Percentiles rank a stretch among this genome's conserved stretches.
These are phyloP conservation scores for Lophiotrema nucula DNA, from an alignment of 495 filamentous ascomycete species.

Conservation along the genomic window DNA sequence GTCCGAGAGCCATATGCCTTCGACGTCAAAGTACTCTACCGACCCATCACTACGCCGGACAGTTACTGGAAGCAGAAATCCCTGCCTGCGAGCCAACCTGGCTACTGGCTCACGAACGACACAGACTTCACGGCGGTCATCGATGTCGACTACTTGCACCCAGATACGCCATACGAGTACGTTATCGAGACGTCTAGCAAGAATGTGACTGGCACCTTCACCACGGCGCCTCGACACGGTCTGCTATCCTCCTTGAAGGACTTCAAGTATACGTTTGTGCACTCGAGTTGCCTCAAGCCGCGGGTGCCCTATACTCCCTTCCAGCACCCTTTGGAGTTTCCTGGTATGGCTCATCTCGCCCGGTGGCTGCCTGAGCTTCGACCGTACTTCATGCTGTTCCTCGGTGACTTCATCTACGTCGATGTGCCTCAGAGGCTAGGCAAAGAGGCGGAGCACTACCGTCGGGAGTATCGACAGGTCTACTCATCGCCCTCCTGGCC, in stretches of 20 bases:
- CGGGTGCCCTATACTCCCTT: constrained; percentile 84
- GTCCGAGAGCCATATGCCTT: constrained; percentile 75
- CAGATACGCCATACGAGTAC: constrained; percentile 74
- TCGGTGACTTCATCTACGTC: constrained; percentile 98
- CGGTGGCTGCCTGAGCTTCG: constrained; percentile 61
- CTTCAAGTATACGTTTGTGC: constrained; percentile 78
- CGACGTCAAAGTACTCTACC: constrained; percentile 68
- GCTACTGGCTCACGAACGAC: constrained; percentile 60
- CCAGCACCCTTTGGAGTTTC: constrained; percentile 76
- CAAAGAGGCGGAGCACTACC: constrained; percentile 68
- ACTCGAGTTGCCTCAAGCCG: constrained; percentile 86
- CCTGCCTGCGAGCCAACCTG: constrained; percentile 52
- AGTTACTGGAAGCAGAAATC: constrained; percentile 44
- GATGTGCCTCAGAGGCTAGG: constrained; percentile 84
- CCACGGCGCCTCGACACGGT: constrained; percentile 67
- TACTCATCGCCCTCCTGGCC: constrained; percentile 92
- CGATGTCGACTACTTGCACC: constrained; percentile 52
- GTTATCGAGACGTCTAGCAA: constrained; percentile 61
- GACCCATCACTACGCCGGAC: constrained; percentile 38
- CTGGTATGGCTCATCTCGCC: constrained; percentile 68
- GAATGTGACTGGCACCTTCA: constrained; percentile 73
- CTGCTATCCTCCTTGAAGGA: constrained; percentile 47
- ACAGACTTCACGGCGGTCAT: constrained; percentile 80
- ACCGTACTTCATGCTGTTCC: constrained; percentile 91
- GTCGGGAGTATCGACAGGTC: constrained; percentile 86